Percentiles rank a stretch among this genome's conserved stretches.
Evolutionary conservation across 176 grass and related monocot genomes (phyloP).

Genomic region (Chrysopogon serrulatus): DNA sequence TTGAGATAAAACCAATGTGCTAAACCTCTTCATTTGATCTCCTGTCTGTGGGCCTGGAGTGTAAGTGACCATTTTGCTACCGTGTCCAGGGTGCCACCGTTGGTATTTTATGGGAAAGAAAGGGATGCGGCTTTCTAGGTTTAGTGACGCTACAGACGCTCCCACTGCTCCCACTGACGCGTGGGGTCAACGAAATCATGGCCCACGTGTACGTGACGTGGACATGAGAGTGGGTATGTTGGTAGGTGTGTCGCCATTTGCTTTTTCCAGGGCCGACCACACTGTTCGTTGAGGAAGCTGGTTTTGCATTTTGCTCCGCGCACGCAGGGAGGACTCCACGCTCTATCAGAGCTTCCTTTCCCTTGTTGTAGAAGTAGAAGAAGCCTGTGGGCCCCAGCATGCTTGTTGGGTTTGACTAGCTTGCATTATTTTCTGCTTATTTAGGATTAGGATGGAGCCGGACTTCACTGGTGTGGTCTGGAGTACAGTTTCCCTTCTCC

Average conservation of each 20-base stretch:
- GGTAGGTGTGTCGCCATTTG: background rate
- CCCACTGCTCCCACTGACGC: rapidly evolving
- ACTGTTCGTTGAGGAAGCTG: background rate
- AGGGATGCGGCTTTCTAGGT: background rate
- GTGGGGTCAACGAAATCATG: rapidly evolving
- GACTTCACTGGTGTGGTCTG: background rate
- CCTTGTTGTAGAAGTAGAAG: background rate
- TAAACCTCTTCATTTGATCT: background rate
- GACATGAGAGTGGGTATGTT: rapidly evolving
- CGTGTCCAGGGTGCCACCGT: background rate
- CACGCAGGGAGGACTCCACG: background rate
- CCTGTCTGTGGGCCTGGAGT: background rate
- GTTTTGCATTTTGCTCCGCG: background rate
- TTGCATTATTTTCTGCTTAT: background rate
- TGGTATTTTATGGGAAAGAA: background rate
- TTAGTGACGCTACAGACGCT: rapidly evolving
- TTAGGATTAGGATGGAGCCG: background rate
- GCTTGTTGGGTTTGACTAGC: conserved; percentile 29
- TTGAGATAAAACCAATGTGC: too few species aligned
- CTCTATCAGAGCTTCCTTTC: background rate
- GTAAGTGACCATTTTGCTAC: background rate
- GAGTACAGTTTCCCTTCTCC: background rate
- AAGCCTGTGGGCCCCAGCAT: background rate
- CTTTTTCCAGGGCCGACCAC: background rate
- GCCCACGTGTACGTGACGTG: rapidly evolving